Evolutionary conservation across 371 early-diverging fungal genomes (phyloP), one percentile per base, ranked within the genome.

Genomic region (Mortierella sp.): DNA sequence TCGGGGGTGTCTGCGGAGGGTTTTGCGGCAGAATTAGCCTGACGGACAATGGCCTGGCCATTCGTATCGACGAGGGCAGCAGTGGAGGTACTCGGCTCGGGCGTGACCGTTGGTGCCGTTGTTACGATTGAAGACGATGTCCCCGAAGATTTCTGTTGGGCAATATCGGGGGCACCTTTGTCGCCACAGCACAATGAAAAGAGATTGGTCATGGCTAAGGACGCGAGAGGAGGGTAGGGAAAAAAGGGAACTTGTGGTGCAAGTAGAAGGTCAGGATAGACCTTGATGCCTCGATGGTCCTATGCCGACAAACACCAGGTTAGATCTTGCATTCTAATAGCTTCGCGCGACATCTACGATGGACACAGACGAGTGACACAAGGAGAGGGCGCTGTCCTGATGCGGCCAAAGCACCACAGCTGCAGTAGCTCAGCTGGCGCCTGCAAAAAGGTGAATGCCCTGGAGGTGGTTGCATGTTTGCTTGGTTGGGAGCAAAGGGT

Each of bases 161-260:
- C 60, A 14, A 11, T 57, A 53, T 47, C 46, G 48, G 29, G 28
- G 66, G 43, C n/a, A 57, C 45, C 19, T 59, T 62, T 14, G 66
- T 55, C 44, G 16, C 50, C 58, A 62, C 75, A 74, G 57, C 70
- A 74, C 62, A 70, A 70, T 47, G 75, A 75, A 44, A 70, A 67
- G 23, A 66, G 70, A 52, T 59, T 70, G 14, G 70, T 70, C 75
- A 75, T 75, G 64, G 23, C 23, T 55, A 6, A 44, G 9, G 26
- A 55, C 4, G 30, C 47, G 21, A 30, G 55, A 1, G 28, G 30
- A 29, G 52, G 21, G 18, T 48, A 23, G 28, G 30, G 37, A 23
- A 23, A 21, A 15, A 53, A 28, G 43, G 43, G 21, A 14, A 7
- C 11, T 4, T 50, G 28, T 4, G 30, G 21, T 2, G 16, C 25